These are phyloP conservation scores for Suhomyces bokatorum DNA, from an alignment of 1,139 yeast species.

Conservation along the genomic window DNA sequence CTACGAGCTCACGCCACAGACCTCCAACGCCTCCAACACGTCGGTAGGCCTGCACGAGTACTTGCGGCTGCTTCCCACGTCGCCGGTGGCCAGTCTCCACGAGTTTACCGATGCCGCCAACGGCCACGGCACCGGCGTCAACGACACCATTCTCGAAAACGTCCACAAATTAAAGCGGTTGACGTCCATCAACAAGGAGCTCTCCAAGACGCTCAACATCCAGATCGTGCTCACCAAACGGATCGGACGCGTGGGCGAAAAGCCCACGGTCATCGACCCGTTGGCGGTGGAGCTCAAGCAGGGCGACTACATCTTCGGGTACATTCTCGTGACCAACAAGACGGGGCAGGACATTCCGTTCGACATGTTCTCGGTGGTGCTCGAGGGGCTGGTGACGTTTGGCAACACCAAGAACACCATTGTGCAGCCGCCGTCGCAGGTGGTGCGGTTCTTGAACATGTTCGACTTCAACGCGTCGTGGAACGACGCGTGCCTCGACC, in stretches of 20 bases:
- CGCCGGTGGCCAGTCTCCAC: conserved; percentile 20
- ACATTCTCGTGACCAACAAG: conserved; percentile 36
- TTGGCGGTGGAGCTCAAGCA: conserved; percentile 35
- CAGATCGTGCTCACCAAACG: conserved; percentile 33
- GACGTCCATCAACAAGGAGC: conserved; percentile 31
- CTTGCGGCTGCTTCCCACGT: conserved; percentile 21
- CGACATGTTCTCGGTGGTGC: conserved; percentile 43
- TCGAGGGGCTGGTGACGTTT: conserved; percentile 36
- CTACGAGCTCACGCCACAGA: conserved; percentile 34
- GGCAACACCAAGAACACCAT: conserved; percentile 22
- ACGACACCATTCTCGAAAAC: conserved; percentile 37
- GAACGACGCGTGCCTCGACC: conserved; percentile 40
- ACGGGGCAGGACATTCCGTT: conserved; percentile 33
- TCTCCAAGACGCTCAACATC: conserved; percentile 30
- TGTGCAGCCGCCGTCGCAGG: conserved; percentile 19
- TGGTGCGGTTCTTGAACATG: conserved; percentile 36
- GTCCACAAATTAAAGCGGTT: conserved; percentile 38
- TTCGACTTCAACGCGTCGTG: conserved; percentile 46
- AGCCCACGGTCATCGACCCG: conserved; percentile 33
- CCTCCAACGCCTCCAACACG: conserved; percentile 18
- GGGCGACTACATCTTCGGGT: conserved; percentile 44
- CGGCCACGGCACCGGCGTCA: conserved; percentile 20
- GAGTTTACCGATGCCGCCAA: conserved; percentile 5
- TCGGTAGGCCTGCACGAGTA: conserved; percentile 21
- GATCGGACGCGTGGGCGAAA: conserved; percentile 33